These are phyloP conservation scores for Lippia alba DNA, from an alignment of 305 asterid species.

Conservation along the genomic window DNA sequence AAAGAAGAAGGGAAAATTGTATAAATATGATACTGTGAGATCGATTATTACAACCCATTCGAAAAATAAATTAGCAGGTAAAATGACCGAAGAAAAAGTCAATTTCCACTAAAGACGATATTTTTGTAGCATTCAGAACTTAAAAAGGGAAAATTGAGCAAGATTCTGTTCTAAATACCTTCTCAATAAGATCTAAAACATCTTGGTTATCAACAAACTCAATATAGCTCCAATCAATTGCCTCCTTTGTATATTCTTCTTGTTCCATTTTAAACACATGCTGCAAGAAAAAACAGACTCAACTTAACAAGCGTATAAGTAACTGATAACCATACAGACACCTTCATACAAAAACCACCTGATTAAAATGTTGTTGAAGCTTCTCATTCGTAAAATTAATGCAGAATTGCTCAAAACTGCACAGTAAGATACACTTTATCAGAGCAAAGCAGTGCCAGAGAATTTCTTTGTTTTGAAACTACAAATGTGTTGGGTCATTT, in stretches of 20 bases:
- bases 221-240: conserved; percentile 96
- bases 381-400: conserved; percentile 96
- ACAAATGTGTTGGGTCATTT: conserved; percentile 5
- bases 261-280: conserved; percentile 99
- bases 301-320: conserved; percentile 39
- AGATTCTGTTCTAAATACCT: conserved; percentile 52
- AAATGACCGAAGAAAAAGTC: conserved; percentile 12
- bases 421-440: conserved; percentile 40
- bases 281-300: conserved; percentile 52
- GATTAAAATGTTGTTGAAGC: conserved; percentile 98
- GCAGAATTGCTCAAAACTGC: conserved; percentile 99
- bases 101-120: conserved; percentile 16
- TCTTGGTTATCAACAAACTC: conserved; percentile 99
- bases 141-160: conserved; percentile 12
- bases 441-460: conserved; percentile 34
- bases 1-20: background rate
- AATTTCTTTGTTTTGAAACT: conserved; percentile 34
- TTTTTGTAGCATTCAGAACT: background rate
- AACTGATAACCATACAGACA: conserved; percentile 21
- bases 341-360: conserved; percentile 54
- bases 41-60: background rate
- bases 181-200: conserved; percentile 96
- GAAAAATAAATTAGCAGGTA: conserved; percentile 11
- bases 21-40: conserved; percentile 11
- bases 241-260: conserved; percentile 97